phyloP scores from a whole-genome alignment of 208 protist genomes.

The Trypanosoma congolense region DNA sequence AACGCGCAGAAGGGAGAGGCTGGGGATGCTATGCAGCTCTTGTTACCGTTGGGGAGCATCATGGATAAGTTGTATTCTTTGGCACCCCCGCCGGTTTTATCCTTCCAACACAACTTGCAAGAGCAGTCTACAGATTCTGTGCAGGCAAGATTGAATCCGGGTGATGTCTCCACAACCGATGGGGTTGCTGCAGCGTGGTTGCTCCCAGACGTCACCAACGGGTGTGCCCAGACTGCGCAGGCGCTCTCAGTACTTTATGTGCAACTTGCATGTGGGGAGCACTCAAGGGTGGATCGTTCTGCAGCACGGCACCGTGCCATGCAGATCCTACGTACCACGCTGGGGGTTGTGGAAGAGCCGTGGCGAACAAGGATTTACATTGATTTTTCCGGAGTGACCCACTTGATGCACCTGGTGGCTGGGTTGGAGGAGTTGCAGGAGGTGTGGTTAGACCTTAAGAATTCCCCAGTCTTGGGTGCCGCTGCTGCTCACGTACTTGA shows the following conservation, averaged over 20 bases:
- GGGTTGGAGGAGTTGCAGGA: slow-evolving; percentile 5
- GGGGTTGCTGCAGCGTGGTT: slow-evolving; percentile 8
- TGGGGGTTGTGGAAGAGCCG: slow-evolving; percentile 3
- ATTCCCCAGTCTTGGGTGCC: not conserved
- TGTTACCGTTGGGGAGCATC: slow-evolving; percentile 8
- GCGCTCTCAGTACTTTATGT: slow-evolving; percentile 18
- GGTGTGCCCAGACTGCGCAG: not conserved
- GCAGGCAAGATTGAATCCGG: not conserved
- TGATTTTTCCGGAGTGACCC: slow-evolving; percentile 22
- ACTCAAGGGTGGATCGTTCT: slow-evolving; percentile 1
- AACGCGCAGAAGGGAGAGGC: not conserved
- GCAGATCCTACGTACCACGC: slow-evolving; percentile 10
- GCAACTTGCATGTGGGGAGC: slow-evolving; percentile 3
- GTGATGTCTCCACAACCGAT: not conserved
- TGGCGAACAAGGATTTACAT: slow-evolving; percentile 9
- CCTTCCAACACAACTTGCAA: no score
- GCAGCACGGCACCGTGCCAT: slow-evolving; percentile 7
- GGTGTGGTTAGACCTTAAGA: slow-evolving; percentile 13
- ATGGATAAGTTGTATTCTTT: slow-evolving; percentile 1
- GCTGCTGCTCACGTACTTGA: not conserved
- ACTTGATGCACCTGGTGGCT: not conserved
- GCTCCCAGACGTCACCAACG: slow-evolving; percentile 14
- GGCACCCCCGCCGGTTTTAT: no score
- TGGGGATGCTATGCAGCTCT: slow-evolving; percentile 13
- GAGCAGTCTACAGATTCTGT: not conserved